phyloP scores from a whole-genome alignment of 83 land plant genomes.

The Picea engelmannii region DNA sequence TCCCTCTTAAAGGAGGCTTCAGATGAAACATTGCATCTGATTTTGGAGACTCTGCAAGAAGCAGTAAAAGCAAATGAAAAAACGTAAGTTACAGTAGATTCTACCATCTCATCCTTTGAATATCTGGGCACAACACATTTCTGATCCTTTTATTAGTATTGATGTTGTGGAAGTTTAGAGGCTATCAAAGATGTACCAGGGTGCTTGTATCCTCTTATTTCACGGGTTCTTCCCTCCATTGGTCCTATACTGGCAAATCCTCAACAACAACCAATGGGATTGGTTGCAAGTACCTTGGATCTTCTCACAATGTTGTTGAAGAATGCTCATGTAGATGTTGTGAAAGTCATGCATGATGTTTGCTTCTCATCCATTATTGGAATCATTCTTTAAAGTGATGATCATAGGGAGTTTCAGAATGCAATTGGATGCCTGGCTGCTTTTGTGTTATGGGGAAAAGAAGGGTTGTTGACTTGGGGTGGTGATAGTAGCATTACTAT shows the following conservation, averaged over 20 bases:
- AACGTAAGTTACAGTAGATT: constrained; percentile 35
- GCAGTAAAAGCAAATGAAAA: constrained; percentile 63
- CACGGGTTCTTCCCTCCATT: constrained; percentile 71
- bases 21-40: no score
- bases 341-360: constrained; percentile 64
- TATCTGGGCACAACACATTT: constrained; percentile 78
- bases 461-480: constrained; percentile 74
- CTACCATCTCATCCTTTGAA: constrained; percentile 83
- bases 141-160: constrained; percentile 93
- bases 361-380: constrained; percentile 56
- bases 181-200: constrained; percentile 82
- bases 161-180: constrained; percentile 93
- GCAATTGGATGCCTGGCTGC: constrained; percentile 92
- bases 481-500: constrained; percentile 68
- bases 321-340: constrained; percentile 73
- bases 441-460: constrained; percentile 74
- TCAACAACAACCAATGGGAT: no score
- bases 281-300: no score
- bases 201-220: constrained; percentile 64
- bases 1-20: no score
- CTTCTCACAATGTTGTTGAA: no score
- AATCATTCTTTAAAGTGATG: constrained; percentile 73
- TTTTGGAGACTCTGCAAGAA: no score
- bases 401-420: constrained; percentile 91
- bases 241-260: no score